Base-by-base conservation (phyloP, 2,329 filamentous ascomycete species). In the Colletotrichum tanaceti region DNA sequence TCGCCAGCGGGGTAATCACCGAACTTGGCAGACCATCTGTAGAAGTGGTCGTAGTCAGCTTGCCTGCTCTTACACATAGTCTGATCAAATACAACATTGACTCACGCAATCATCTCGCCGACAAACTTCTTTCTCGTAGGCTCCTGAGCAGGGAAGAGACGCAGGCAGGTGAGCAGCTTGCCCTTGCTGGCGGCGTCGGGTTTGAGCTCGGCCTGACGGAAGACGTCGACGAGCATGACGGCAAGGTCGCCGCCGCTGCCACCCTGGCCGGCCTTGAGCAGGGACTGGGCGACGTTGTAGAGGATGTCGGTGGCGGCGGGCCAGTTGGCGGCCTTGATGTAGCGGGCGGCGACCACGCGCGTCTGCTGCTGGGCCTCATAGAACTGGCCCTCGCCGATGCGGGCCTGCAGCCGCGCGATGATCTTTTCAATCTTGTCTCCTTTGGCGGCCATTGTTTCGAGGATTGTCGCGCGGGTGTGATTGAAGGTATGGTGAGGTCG, bases 321-420 rank as follows among this genome's bases (percentile, higher is more conserved):
- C 87, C 92, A 98, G 86, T 95, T 95, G 70, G 88, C 84, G 50
- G 91, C 87, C 83, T 98, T 98, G 79, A 95, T 90, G 83, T 99
- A 97, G 66, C 97, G 94, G 46, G 93, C 91, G 70, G 94, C 94
- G 73, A 98, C 95, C 63, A 98, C 94, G 71, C 96, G 93, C 73
- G 97, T 93, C 84, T 99, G 96, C 81, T 99, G 96, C 82, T 98
- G 95, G 67, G 96, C 96, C 87, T 99, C 96, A 84, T 99, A 99
- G 86, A 89, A 98, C 78, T 96, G 91, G 76, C 94, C 95, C 80
- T 97, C 93, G 73, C 89, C 86, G 80, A 97, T 97, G 80, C 93
- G 95, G 80, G 92, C 86, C 82, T 95, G 92, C 79, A 98, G 90
- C 32, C 87, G 85, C 65, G 84, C 78, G 73, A 89, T 87, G 79